Conservation (phyloP, 1,284 basidiomycete species). For the Stereum hirsutum region DNA sequence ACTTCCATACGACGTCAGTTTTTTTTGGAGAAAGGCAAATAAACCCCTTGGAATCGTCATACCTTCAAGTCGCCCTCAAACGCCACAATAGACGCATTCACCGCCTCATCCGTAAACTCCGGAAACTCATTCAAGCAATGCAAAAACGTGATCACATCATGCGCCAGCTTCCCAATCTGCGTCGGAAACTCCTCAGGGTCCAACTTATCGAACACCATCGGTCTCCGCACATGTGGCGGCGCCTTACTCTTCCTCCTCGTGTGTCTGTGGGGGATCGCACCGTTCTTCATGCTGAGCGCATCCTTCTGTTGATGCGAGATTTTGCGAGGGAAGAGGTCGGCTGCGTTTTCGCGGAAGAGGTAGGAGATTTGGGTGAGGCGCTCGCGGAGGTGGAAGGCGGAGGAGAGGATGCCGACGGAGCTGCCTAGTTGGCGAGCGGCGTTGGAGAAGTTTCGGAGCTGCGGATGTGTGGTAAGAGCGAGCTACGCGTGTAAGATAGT, state of each 20-base stretch:
- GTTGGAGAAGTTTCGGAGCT: constrained; percentile 67
- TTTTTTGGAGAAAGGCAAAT: too few relatives aligned
- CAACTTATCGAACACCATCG: constrained; percentile 41
- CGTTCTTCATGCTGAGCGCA: constrained; percentile 27
- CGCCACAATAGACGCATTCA: constrained; percentile 54
- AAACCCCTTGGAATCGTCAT: constrained; percentile 6
- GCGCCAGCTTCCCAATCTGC: constrained; percentile 48
- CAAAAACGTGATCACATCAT: constrained; percentile 53
- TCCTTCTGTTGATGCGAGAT: constrained; percentile 37
- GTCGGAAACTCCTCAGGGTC: constrained; percentile 57
- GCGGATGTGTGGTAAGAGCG: background rate
- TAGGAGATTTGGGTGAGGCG: constrained; percentile 55
- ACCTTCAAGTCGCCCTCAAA: constrained; percentile 64
- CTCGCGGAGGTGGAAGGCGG: constrained; percentile 58
- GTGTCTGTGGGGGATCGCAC: constrained; percentile 12
- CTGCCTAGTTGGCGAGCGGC: constrained; percentile 65
- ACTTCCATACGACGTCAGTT: constrained; percentile 24
- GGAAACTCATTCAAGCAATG: constrained; percentile 67
- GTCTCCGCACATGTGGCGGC: constrained; percentile 38
- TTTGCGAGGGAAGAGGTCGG: constrained; percentile 60
- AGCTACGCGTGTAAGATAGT: constrained; percentile 3
- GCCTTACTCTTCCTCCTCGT: constrained; percentile 20
- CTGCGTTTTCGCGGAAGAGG: constrained; percentile 62
- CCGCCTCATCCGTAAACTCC: constrained; percentile 63
- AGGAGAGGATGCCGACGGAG: constrained; percentile 64